Percentiles rank a stretch among this genome's conserved stretches.
phyloP scores from a whole-genome alignment of 2,329 filamentous ascomycete species.

The Coniochaeta sp. region DNA sequence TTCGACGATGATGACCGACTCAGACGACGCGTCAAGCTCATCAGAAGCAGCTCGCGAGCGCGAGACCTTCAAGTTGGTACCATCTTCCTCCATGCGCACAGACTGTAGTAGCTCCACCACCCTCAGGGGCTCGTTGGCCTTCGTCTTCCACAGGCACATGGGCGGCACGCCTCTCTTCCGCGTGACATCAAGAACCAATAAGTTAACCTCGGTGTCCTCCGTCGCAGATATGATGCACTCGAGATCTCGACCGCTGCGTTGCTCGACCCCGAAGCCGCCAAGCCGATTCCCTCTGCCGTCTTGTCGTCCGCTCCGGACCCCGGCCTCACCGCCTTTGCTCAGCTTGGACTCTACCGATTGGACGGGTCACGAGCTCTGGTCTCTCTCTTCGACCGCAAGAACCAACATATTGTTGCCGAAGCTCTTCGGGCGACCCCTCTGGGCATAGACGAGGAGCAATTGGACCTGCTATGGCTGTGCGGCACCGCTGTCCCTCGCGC shows the following conservation, averaged over 20 bases:
- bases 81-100: background rate
- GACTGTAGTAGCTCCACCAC: background rate
- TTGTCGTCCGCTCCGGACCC: conserved; percentile 21
- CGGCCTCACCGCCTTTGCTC: conserved; percentile 40
- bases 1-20: background rate
- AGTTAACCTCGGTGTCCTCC: background rate
- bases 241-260: conserved; percentile 9
- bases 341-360: conserved; percentile 37
- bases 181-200: background rate
- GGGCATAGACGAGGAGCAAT: conserved; percentile 11
- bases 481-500: conserved; percentile 21
- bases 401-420: conserved; percentile 44
- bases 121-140: background rate
- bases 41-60: conserved; percentile 13
- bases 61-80: conserved; percentile 16
- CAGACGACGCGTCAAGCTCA: background rate
- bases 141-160: background rate
- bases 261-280: conserved; percentile 4
- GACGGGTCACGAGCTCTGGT: conserved; percentile 35
- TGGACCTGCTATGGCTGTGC: conserved; percentile 15
- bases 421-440: conserved; percentile 35
- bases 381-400: conserved; percentile 40
- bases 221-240: conserved; percentile 12
- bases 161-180: background rate
- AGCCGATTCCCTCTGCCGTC: conserved; percentile 6